These are phyloP conservation scores for Aspergillus hortae DNA, from an alignment of 2,329 filamentous ascomycete species.

Conservation along the genomic window DNA sequence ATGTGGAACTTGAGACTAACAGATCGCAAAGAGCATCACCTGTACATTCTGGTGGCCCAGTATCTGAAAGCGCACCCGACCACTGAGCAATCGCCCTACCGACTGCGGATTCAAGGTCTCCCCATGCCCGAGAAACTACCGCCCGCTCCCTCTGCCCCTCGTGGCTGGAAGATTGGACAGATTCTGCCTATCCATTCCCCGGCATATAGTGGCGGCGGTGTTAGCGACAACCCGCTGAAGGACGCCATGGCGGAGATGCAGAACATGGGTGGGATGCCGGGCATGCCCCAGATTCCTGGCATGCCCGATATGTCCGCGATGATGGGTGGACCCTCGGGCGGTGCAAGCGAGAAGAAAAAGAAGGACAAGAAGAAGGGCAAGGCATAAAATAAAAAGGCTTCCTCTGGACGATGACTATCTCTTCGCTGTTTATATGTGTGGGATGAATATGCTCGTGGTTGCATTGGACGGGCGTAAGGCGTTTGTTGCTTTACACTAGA, in stretches of 20 bases:
- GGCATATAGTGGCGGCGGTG: conserved; percentile 86
- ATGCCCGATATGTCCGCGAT: conserved; percentile 56
- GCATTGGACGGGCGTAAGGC: conserved; percentile 39
- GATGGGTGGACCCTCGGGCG: conserved; percentile 40
- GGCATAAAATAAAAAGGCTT: conserved; percentile 21
- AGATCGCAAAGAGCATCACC: conserved; percentile 63
- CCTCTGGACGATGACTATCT: conserved; percentile 1
- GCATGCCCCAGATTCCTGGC: conserved; percentile 37
- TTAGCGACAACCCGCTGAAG: conserved; percentile 90
- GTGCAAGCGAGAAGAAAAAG: conserved; percentile 41
- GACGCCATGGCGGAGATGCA: conserved; percentile 97
- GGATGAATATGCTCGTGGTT: conserved; percentile 22
- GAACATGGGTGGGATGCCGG: conserved; percentile 43
- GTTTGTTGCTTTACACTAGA: conserved; percentile 24
- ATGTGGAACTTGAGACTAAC: background rate
- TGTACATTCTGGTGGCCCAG: conserved; percentile 75
- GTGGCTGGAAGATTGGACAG: conserved; percentile 85
- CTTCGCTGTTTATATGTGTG: conserved; percentile 14
- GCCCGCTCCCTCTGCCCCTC: conserved; percentile 70
- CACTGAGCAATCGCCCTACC: conserved; percentile 65
- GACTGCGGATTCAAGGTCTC: conserved; percentile 69
- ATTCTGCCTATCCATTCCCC: conserved; percentile 84
- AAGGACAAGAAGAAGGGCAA: conserved; percentile 51
- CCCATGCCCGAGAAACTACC: conserved; percentile 65
- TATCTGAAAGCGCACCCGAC: conserved; percentile 78